These are phyloP conservation scores for Ascoidea asiatica DNA, from an alignment of 805 yeast genomes.

Conservation along the genomic window DNA sequence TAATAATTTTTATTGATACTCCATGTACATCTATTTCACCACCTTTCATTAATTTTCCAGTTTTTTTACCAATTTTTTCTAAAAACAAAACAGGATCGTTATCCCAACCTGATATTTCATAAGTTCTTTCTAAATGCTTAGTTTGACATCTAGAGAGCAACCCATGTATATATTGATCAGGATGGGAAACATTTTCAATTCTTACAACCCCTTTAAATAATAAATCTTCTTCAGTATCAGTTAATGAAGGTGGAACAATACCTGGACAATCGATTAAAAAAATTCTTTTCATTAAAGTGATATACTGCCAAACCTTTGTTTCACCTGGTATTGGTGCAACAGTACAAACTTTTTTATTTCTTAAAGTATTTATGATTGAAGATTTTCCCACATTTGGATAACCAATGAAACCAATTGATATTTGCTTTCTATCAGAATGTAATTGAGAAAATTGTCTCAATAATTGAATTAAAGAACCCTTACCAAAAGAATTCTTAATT, in stretches of 20 bases:
- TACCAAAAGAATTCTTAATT: conserved; percentile 93
- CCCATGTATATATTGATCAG: conserved; percentile 91
- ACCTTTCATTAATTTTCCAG: conserved; percentile 86
- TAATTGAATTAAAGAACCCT: conserved; percentile 88
- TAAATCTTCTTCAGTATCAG: conserved; percentile 84
- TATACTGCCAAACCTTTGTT: conserved; percentile 98
- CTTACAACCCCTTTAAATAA: conserved; percentile 94
- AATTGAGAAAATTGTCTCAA: conserved; percentile 84
- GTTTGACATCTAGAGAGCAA: conserved; percentile 73
- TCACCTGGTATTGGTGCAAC: conserved; percentile 99
- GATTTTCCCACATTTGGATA: conserved; percentile 99
- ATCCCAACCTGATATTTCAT: conserved; percentile 85
- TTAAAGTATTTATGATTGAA: conserved; percentile 82
- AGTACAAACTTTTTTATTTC: conserved; percentile 89
- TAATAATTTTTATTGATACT: conserved; percentile 77
- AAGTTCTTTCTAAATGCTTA: conserved; percentile 88
- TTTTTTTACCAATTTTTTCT: conserved; percentile 83
- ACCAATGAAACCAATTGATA: conserved; percentile 94
- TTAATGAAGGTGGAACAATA: conserved; percentile 89
- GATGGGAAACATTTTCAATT: conserved; percentile 92
- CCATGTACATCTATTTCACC: conserved; percentile 97
- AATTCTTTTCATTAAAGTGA: conserved; percentile 90
- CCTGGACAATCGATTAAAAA: conserved; percentile 98
- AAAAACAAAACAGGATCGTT: conserved; percentile 61
- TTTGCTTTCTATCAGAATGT: conserved; percentile 88